These are phyloP conservation scores for Tylopilus sp. DNA, from an alignment of 768 basidiomycete genomes.

Conservation along the genomic window DNA sequence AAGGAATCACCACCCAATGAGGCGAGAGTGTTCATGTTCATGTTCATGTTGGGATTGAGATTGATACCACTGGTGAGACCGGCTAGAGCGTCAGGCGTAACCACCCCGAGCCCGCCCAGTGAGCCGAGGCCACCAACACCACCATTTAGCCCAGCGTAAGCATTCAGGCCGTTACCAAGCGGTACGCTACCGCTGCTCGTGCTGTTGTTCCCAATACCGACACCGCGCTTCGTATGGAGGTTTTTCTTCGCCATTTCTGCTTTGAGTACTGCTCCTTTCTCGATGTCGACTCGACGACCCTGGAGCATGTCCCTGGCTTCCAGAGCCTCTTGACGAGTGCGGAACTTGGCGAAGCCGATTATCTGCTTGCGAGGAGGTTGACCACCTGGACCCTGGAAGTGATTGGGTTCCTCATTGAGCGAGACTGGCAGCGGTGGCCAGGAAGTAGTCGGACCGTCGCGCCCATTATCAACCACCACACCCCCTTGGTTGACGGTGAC, in stretches of 20 bases:
- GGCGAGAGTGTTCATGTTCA: slow-evolving; percentile 26
- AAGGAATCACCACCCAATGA: slow-evolving; percentile 30
- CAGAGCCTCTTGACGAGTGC: slow-evolving; percentile 80
- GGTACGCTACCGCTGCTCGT: slow-evolving; percentile 28
- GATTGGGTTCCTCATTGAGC: slow-evolving; percentile 32
- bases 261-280: slow-evolving; percentile 90
- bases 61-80: slow-evolving; percentile 30
- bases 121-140: slow-evolving; percentile 28
- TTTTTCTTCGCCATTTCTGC: slow-evolving; percentile 99
- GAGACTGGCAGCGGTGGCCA: slow-evolving; percentile 50
- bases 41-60: slow-evolving; percentile 26
- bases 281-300: slow-evolving; percentile 86
- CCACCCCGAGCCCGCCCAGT: slow-evolving; percentile 24
- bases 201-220: slow-evolving; percentile 55
- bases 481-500: slow-evolving; percentile 82
- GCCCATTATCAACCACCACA: slow-evolving; percentile 73
- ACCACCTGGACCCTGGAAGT: slow-evolving; percentile 30
- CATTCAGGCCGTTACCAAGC: slow-evolving; percentile 24
- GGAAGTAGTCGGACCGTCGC: slow-evolving; percentile 68
- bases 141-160: slow-evolving; percentile 22
- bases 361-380: slow-evolving; percentile 85
- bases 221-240: slow-evolving; percentile 88
- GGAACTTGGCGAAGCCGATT: slow-evolving; percentile 97
- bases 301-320: slow-evolving; percentile 85
- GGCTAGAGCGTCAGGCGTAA: slow-evolving; percentile 27